phyloP scores from a whole-genome alignment of 768 basidiomycete species.

The Crassisporium funariophilum region DNA sequence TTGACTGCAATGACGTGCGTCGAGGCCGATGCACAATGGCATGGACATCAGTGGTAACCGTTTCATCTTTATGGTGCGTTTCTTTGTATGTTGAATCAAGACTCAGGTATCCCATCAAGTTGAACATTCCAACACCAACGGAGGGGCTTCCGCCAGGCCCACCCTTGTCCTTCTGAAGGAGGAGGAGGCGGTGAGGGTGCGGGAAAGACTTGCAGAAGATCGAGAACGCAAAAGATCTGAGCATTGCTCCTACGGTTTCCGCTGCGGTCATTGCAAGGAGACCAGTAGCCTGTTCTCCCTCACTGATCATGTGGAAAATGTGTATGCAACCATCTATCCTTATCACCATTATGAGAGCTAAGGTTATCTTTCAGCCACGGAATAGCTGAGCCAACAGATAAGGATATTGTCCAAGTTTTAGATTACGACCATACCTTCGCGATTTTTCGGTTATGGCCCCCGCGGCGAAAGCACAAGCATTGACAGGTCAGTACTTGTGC shows the following conservation, averaged over 20 bases:
- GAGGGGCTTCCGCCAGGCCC: neutral
- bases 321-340: neutral
- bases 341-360: neutral
- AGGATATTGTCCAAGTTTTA: neutral
- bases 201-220: neutral
- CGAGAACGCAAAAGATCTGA: neutral
- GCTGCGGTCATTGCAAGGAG: neutral
- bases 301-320: neutral
- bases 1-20: conserved; percentile 15
- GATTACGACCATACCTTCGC: neutral
- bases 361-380: neutral
- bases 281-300: neutral
- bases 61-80: neutral
- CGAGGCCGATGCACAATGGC: conserved; percentile 23
- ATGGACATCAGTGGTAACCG: conserved; percentile 21
- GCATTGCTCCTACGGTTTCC: neutral
- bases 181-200: neutral
- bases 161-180: neutral
- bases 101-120: neutral
- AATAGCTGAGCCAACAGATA: neutral
- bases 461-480: too few species aligned
- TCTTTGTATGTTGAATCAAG: neutral
- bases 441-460: too few species aligned
- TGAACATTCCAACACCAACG: neutral
- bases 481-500: too few species aligned